Conservation (phyloP, 2,329 filamentous ascomycete genomes). For the Xylariaceae sp. region DNA sequence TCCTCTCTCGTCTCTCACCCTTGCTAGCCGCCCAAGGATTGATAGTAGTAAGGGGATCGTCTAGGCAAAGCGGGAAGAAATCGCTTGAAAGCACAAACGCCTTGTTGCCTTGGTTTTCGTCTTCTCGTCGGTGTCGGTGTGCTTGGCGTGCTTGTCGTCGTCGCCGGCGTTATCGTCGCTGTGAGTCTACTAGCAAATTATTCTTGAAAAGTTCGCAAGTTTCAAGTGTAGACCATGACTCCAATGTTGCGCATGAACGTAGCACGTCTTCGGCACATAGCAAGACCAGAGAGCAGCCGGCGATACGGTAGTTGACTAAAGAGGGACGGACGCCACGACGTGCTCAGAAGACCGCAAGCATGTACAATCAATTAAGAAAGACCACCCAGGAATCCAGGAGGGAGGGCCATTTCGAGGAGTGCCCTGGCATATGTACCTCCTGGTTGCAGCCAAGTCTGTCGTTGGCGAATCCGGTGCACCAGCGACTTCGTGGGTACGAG, state of each 20-base stretch:
- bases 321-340: constrained; percentile 6
- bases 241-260: constrained; percentile 20
- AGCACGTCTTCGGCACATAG: constrained; percentile 23
- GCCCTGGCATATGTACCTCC: constrained; percentile 15
- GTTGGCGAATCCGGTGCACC: constrained; percentile 13
- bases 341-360: constrained; percentile 7
- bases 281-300: constrained; percentile 11
- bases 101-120: too few relatives aligned
- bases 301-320: constrained; percentile 4
- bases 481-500: constrained; percentile 7
- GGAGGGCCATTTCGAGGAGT: constrained; percentile 14
- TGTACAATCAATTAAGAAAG: constrained; percentile 2
- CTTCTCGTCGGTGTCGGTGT: too few relatives aligned
- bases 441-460: constrained; percentile 2
- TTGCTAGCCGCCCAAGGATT: not conserved
- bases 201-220: too few relatives aligned
- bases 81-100: too few relatives aligned
- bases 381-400: constrained; percentile 13
- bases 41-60: constrained; percentile 1
- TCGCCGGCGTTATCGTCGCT: too few relatives aligned
- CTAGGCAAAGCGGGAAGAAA: too few relatives aligned
- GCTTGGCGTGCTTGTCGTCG: too few relatives aligned
- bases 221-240: constrained; percentile 16
- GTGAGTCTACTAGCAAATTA: too few relatives aligned
- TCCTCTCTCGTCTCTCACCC: too few relatives aligned